Percentiles rank a stretch among this genome's conserved stretches.
Evolutionary conservation across 2,329 filamentous ascomycete genomes (phyloP).

Genomic region (Paecilomyces sp.): DNA sequence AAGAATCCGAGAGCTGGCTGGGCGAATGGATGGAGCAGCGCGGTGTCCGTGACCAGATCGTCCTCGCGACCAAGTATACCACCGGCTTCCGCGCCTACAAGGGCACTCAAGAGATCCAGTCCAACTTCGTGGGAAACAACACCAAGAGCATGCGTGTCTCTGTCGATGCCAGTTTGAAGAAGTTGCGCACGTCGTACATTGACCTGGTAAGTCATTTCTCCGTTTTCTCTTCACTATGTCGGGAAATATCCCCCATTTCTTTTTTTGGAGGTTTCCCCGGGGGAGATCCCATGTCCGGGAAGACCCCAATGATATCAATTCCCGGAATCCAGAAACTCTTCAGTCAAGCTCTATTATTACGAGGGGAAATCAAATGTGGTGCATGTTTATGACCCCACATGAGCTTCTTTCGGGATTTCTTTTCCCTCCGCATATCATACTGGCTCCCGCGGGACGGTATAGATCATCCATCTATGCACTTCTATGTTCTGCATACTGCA

Average conservation of each 20-base stretch:
- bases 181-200: conserved; percentile 28
- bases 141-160: conserved; percentile 25
- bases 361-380: not conserved
- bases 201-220: conserved; percentile 18
- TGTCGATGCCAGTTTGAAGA: conserved; percentile 24
- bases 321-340: not conserved
- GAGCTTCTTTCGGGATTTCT: not conserved
- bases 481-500: not conserved
- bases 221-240: not conserved
- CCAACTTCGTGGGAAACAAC: conserved; percentile 24
- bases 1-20: conserved; percentile 44
- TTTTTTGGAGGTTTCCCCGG: not conserved
- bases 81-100: conserved; percentile 24
- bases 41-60: conserved; percentile 44
- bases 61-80: conserved; percentile 51
- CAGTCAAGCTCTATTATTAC: not conserved
- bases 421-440: not conserved
- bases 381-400: not conserved
- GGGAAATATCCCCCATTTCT: not conserved
- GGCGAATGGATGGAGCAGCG: conserved; percentile 47
- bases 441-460: not conserved
- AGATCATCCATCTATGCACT: not conserved
- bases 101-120: conserved; percentile 17
- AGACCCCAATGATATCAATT: not conserved
- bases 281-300: not conserved